Evolutionary conservation across 2,329 filamentous ascomycete genomes (phyloP), one percentile per base, ranked within the genome.

Genomic region (Fusarium sp.): DNA sequence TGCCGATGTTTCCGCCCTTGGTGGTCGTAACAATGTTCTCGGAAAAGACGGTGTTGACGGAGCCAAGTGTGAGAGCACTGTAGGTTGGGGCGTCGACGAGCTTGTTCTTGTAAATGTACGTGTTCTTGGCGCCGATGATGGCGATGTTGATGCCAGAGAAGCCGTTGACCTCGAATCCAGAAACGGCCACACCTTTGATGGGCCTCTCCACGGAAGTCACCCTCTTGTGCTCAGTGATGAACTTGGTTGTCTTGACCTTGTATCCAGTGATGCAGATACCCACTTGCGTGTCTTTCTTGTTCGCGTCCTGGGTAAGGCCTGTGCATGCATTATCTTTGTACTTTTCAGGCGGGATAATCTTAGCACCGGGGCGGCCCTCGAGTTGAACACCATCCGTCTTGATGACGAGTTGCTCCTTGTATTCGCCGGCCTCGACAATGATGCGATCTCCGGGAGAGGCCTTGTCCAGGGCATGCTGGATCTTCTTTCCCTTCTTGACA

Each of bases 71-170:
- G n/a, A 81, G 75, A 21, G 71, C 61, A 4, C 80, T 79, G 43
- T 82, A 81, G 11, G 59, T 52, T 2, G 28, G 50, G 1, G 46
- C 70, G 26, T 72, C 65, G 8, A 57, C 55, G 33, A 73, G 54
- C 13, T 65, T 74, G 31, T 72, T 69, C 36, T 64, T 66, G n/a
- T 22, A 34, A 28, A 63, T 40, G 9, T 19, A 50, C 2, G 70
- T 67, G 42, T 79, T 74, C 42, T 73, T 57, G 11, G 73, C 77
- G 4, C 78, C 80, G 2, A 80, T 42, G 10, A 80, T 65, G n/a
- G 76, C 78, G 24, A 81, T 78, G 53, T 78, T 80, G 52, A 80
- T 64, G 13, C 78, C 80, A 0, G 68, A 68, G 57, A 80, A 81
- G 5, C 71, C 72, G 15, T 57, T 39, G 19, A 81, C 74, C 1